A percentile compares a stretch with the other conserved stretches of the same genome.
phyloP scores from a whole-genome alignment of 2,329 filamentous ascomycete species.

The Calonectria hawksworthii region DNA sequence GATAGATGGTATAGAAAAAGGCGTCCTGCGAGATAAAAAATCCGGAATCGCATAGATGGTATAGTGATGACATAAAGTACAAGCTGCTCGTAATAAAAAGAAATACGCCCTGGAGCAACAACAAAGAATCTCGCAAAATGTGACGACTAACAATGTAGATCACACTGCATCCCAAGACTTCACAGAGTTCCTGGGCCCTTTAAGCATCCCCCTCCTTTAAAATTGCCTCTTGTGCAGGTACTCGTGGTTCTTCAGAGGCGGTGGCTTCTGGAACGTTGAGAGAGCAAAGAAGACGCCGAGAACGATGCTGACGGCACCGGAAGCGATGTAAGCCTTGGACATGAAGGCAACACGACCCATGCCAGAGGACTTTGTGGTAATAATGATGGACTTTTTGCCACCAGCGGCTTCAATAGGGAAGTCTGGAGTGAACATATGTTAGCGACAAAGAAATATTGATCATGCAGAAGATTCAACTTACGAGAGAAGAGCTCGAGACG shows the following conservation, averaged over 20 bases:
- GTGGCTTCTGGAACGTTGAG: background rate
- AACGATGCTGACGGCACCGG: background rate
- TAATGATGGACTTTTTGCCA: constrained; percentile 6
- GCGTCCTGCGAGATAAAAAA: background rate
- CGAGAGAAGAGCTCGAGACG: constrained; percentile 3
- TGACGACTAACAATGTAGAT: background rate
- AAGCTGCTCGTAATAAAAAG: background rate
- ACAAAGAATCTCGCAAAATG: background rate
- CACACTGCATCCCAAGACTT: background rate
- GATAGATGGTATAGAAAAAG: constrained; percentile 2
- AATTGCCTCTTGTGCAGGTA: background rate
- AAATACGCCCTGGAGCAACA: background rate
- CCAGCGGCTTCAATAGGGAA: background rate
- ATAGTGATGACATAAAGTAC: constrained; percentile 1
- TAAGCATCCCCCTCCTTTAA: background rate
- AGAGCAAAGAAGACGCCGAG: background rate
- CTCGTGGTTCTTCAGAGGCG: background rate
- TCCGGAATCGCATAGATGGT: background rate
- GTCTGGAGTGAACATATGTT: background rate
- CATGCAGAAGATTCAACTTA: background rate
- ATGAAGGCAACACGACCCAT: background rate
- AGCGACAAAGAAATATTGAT: too few relatives aligned
- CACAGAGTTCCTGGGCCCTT: too few relatives aligned
- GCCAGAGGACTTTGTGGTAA: background rate
- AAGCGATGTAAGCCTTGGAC: constrained; percentile 1